phyloP scores from a whole-genome alignment of 768 basidiomycete species.

The Leccinum imitatum region DNA sequence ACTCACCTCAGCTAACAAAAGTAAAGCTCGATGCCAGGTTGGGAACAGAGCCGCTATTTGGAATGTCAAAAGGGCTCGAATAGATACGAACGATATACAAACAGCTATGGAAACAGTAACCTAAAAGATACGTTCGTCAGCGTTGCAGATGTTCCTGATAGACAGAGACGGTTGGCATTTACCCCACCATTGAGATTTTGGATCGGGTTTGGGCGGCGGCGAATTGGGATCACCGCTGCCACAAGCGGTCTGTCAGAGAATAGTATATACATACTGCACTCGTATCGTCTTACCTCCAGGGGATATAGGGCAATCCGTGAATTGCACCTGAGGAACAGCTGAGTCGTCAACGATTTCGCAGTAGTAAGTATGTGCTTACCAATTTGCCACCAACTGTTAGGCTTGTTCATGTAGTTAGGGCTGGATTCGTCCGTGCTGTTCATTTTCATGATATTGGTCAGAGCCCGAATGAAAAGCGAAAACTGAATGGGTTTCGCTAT shows the following conservation, averaged over 20 bases:
- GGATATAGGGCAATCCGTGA: conserved; percentile 19
- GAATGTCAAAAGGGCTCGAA: conserved; percentile 1
- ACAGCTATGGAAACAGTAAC: conserved; percentile 23
- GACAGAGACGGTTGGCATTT: too few relatives aligned
- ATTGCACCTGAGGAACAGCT: conserved; percentile 7
- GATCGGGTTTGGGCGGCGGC: conserved; percentile 3
- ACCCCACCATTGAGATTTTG: background rate
- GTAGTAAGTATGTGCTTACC: conserved; percentile 2
- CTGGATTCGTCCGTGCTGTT: background rate
- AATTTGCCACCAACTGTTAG: conserved; percentile 25
- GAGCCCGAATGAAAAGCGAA: conserved; percentile 21
- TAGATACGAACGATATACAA: background rate
- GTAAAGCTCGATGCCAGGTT: conserved; percentile 18
- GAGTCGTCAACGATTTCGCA: background rate
- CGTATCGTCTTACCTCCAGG: conserved; percentile 10
- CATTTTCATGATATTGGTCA: conserved; percentile 11
- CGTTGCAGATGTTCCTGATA: background rate
- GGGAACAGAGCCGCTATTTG: conserved; percentile 22
- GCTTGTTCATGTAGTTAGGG: conserved; percentile 12
- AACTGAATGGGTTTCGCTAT: conserved; percentile 14
- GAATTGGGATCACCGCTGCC: conserved; percentile 19
- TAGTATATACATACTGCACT: too few relatives aligned
- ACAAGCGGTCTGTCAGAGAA: background rate
- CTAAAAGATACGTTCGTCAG: conserved; percentile 10
- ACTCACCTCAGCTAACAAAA: conserved; percentile 16